A percentile compares a stretch with the other conserved stretches of the same genome.
Conservation (phyloP, 352 stramenopile species). For the Globisporangium cylindrosporum region DNA sequence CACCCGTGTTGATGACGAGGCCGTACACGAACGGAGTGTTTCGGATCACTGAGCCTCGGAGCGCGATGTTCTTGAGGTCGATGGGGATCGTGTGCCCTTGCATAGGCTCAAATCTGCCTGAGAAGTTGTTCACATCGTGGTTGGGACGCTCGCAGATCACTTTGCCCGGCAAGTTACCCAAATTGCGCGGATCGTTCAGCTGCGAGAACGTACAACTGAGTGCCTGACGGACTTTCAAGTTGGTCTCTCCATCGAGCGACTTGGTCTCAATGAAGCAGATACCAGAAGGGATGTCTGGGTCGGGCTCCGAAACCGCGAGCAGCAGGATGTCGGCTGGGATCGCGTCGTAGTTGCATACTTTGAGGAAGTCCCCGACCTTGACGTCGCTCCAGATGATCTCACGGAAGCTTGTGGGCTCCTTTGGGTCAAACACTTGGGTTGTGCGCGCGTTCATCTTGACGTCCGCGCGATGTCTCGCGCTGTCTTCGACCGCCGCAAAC, state of each 20-base stretch:
- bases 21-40: constrained; percentile 81
- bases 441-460: constrained; percentile 77
- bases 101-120: constrained; percentile 67
- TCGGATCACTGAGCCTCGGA: constrained; percentile 81
- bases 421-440: constrained; percentile 62
- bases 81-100: constrained; percentile 79
- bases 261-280: constrained; percentile 90
- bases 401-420: constrained; percentile 40
- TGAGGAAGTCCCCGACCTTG: constrained; percentile 79
- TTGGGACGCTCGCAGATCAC: constrained; percentile 83
- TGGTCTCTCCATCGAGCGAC: constrained; percentile 84
- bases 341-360: constrained; percentile 84
- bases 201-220: constrained; percentile 83
- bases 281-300: constrained; percentile 54
- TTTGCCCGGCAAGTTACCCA: constrained; percentile 61
- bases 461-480: constrained; percentile 71
- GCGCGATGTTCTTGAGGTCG: constrained; percentile 81
- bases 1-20: constrained; percentile 79
- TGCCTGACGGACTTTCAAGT: constrained; percentile 83
- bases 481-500: constrained; percentile 84
- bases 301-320: constrained; percentile 64
- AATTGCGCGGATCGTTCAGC: constrained; percentile 58
- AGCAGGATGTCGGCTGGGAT: constrained; percentile 82
- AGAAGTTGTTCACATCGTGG: constrained; percentile 87
- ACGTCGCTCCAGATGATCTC: constrained; percentile 60